These are phyloP conservation scores for Sclerotinia subarctica DNA, from an alignment of 2,329 filamentous ascomycete genomes.

Conservation along the genomic window DNA sequence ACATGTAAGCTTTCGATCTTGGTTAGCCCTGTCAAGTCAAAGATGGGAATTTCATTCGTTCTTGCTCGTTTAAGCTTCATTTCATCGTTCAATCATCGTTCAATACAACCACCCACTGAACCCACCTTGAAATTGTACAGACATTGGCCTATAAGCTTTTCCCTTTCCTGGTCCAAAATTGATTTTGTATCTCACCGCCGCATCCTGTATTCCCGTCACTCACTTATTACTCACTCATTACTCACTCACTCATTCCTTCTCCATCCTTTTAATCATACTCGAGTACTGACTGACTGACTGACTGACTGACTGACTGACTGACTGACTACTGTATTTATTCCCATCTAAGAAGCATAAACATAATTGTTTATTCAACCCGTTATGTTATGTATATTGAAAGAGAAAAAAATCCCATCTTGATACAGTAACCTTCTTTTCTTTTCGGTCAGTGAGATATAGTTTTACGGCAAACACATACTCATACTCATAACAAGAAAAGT, in stretches of 20 bases:
- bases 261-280: neutral
- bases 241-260: neutral
- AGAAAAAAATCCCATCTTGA: neutral
- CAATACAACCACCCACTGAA: neutral
- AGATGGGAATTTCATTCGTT: neutral
- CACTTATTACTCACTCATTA: too few species aligned
- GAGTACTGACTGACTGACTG: too few species aligned
- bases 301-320: too few species aligned
- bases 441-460: neutral
- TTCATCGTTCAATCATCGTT: too few species aligned
- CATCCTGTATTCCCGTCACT: neutral
- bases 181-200: too few species aligned
- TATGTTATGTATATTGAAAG: neutral
- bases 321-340: too few species aligned
- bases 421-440: neutral
- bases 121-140: neutral
- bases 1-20: neutral
- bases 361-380: neutral
- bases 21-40: neutral
- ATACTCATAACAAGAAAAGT: constrained; percentile 1
- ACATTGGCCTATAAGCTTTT: too few species aligned
- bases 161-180: too few species aligned
- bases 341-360: too few species aligned
- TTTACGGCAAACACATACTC: neutral
- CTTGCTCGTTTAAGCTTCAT: neutral